Percentiles rank a stretch among this genome's conserved stretches.
Conservation (phyloP, 116 monocot species). For the Trichopus zeylanicus region DNA sequence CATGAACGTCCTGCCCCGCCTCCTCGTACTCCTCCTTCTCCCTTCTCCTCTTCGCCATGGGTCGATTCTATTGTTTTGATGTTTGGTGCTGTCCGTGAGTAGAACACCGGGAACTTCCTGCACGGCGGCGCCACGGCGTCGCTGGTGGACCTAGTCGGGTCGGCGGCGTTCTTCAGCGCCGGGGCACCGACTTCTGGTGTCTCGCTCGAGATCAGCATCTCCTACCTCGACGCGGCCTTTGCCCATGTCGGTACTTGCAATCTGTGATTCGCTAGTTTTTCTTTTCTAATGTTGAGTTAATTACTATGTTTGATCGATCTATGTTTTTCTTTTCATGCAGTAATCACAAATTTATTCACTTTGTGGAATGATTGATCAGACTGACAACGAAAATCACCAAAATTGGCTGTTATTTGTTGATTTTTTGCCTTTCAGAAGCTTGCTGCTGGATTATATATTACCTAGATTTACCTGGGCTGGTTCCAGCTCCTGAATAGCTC, state of each 20-base stretch:
- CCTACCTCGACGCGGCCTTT: conserved; percentile 50
- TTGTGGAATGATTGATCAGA: too few species aligned
- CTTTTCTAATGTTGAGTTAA: too few species aligned
- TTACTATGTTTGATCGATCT: not conserved
- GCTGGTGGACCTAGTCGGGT: conserved; percentile 60
- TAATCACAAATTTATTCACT: too few species aligned
- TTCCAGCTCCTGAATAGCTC: too few species aligned
- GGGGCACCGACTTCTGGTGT: conserved; percentile 45
- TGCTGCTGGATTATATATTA: not conserved
- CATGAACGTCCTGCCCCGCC: conserved; percentile 55
- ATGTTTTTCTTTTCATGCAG: not conserved
- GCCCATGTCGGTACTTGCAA: conserved; percentile 30
- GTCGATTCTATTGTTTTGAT: not conserved
- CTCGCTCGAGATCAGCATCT: conserved; percentile 67
- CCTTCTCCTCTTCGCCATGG: not conserved
- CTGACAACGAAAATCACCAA: too few species aligned
- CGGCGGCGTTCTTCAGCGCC: conserved; percentile 33
- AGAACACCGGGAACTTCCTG: conserved; percentile 58
- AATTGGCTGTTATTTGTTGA: too few species aligned
- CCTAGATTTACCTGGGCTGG: too few species aligned
- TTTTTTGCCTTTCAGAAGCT: not conserved
- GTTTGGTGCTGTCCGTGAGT: not conserved
- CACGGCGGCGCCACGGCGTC: conserved; percentile 62
- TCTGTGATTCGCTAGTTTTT: not conserved
- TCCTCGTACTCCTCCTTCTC: conserved; percentile 22